These are phyloP conservation scores for Capronia americana DNA, from an alignment of 2,329 filamentous ascomycete genomes.

Conservation along the genomic window DNA sequence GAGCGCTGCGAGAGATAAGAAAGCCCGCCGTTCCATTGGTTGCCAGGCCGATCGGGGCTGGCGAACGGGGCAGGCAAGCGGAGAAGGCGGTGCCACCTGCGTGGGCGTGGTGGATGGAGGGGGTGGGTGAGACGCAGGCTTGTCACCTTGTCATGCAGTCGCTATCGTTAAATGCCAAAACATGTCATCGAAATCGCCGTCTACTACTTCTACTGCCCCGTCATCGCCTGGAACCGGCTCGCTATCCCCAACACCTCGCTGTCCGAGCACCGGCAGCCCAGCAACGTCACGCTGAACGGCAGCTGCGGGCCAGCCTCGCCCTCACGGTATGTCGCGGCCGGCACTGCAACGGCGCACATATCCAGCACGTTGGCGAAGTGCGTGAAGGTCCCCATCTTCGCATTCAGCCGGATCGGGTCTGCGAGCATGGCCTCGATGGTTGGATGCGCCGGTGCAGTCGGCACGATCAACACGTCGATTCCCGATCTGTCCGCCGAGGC, in stretches of 20 bases:
- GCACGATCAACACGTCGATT: constrained; percentile 61
- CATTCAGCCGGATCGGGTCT: constrained; percentile 63
- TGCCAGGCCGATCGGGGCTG: not conserved
- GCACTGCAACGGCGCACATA: constrained; percentile 61
- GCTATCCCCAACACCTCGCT: constrained; percentile 55
- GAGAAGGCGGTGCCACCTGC: constrained; percentile 15
- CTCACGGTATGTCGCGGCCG: constrained; percentile 51
- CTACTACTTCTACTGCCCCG: constrained; percentile 6
- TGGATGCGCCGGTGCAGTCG: constrained; percentile 61
- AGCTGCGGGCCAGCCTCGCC: constrained; percentile 29
- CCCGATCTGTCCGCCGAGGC: constrained; percentile 31
- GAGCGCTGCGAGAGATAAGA: constrained; percentile 32
- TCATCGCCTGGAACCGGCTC: constrained; percentile 48
- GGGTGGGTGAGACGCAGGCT: not conserved
- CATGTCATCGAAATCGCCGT: not conserved
- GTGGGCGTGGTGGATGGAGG: constrained; percentile 14
- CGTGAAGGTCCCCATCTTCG: constrained; percentile 62
- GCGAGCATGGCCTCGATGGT: constrained; percentile 59
- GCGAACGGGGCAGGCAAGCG: constrained; percentile 5
- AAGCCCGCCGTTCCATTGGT: constrained; percentile 15
- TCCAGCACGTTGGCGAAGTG: constrained; percentile 69
- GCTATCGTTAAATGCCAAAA: constrained; percentile 6
- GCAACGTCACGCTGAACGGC: constrained; percentile 41
- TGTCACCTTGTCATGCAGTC: not conserved
- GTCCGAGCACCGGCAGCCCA: constrained; percentile 53